Evolutionary conservation across 83 land plant species (phyloP).

Genomic region (Picea abies): DNA sequence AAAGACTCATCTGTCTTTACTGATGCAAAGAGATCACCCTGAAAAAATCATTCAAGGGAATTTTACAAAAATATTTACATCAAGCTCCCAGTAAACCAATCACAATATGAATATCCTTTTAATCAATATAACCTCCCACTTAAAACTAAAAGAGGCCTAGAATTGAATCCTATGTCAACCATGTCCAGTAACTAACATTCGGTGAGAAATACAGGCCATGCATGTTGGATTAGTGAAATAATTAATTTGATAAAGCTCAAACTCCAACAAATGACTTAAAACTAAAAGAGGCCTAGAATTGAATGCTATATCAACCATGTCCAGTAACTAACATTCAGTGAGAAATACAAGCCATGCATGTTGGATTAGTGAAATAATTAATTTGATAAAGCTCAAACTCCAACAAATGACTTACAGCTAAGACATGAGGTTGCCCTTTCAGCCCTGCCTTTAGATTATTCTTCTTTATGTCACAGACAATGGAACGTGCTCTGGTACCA

Average conservation of each 20-base stretch:
- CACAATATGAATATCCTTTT: too few species aligned
- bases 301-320: too few species aligned
- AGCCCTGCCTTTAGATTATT: slow-evolving; percentile 80
- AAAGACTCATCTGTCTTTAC: slow-evolving; percentile 73
- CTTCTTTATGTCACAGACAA: slow-evolving; percentile 89
- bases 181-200: too few species aligned
- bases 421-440: slow-evolving; percentile 81
- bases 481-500: slow-evolving; percentile 77
- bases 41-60: not conserved
- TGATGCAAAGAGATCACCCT: slow-evolving; percentile 76
- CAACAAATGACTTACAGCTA: slow-evolving; percentile 54
- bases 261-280: slow-evolving; percentile 31
- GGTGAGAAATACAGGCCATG: too few species aligned
- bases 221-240: too few species aligned
- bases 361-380: not conserved
- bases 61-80: not conserved
- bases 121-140: too few species aligned
- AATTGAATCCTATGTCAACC: too few species aligned
- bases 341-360: too few species aligned
- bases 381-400: not conserved
- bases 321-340: too few species aligned
- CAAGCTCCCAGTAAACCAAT: too few species aligned
- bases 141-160: too few species aligned
- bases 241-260: not conserved
- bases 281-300: slow-evolving; percentile 9